These are phyloP conservation scores for Gautieria morchelliformis DNA, from an alignment of 768 basidiomycete species.

Conservation along the genomic window DNA sequence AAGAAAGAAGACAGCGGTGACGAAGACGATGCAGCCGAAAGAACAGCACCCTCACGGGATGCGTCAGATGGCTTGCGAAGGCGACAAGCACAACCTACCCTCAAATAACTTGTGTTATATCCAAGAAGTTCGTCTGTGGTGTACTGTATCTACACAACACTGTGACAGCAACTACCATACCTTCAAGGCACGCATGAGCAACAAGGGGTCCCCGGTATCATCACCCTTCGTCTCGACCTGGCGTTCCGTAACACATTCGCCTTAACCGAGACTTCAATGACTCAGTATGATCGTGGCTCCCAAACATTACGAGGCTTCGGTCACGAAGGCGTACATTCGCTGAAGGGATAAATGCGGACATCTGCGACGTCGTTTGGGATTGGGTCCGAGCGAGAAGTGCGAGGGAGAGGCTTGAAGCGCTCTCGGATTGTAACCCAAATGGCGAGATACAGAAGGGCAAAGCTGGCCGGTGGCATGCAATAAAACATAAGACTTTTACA, in stretches of 20 bases:
- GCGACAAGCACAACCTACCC: not conserved
- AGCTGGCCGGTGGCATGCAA: too few relatives aligned
- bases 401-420: conserved; percentile 32
- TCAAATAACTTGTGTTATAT: not conserved
- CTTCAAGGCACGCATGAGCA: conserved; percentile 47
- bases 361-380: conserved; percentile 48
- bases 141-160: not conserved
- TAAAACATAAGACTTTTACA: too few relatives aligned
- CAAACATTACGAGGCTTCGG: conserved; percentile 47
- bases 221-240: conserved; percentile 20
- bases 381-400: conserved; percentile 38
- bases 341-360: conserved; percentile 65
- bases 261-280: not conserved
- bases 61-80: not conserved
- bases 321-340: conserved; percentile 38
- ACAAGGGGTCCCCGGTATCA: conserved; percentile 51
- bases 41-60: not conserved
- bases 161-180: conserved; percentile 32
- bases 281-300: conserved; percentile 33
- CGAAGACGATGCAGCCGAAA: not conserved
- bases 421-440: not conserved
- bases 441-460: not conserved
- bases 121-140: not conserved
- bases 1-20: not conserved
- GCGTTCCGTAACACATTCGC: not conserved